Evolutionary conservation across 1,284 basidiomycete genomes (phyloP).

Genomic region (Trichosporon sp.): DNA sequence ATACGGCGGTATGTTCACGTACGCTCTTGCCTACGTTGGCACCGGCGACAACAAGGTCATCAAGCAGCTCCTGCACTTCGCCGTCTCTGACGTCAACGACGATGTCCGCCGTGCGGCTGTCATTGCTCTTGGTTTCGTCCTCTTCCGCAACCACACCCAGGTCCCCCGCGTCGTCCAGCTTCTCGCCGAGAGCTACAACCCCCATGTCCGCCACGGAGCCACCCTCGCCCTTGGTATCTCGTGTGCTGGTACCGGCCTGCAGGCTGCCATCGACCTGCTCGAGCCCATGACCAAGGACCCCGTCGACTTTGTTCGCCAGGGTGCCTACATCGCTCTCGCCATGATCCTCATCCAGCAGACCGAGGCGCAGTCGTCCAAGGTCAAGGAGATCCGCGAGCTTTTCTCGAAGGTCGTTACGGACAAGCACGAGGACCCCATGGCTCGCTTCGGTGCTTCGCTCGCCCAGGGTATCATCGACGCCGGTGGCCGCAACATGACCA

Average conservation of each 20-base stretch:
- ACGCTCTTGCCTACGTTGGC: conserved; percentile 90
- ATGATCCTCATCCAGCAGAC: conserved; percentile 96
- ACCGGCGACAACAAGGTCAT: conserved; percentile 90
- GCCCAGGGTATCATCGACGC: conserved; percentile 95
- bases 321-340: conserved; percentile 88
- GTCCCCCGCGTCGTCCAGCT: conserved; percentile 93
- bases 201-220: conserved; percentile 93
- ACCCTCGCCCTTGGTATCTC: conserved; percentile 87
- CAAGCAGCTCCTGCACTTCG: conserved; percentile 82
- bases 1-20: conserved; percentile 91
- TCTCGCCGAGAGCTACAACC: conserved; percentile 93
- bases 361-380: conserved; percentile 76
- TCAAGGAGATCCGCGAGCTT: conserved; percentile 69
- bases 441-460: conserved; percentile 88
- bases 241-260: conserved; percentile 92
- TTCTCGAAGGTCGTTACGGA: conserved; percentile 84
- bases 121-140: conserved; percentile 84
- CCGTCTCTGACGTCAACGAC: conserved; percentile 93
- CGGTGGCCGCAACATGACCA: conserved; percentile 89
- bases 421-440: conserved; percentile 97
- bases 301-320: conserved; percentile 94
- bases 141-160: conserved; percentile 91
- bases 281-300: conserved; percentile 96
- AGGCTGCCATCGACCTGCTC: conserved; percentile 88
- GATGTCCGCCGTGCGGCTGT: conserved; percentile 93